These are phyloP conservation scores for Lentinula aciculospora DNA, from an alignment of 768 basidiomycete species.

Conservation along the genomic window DNA sequence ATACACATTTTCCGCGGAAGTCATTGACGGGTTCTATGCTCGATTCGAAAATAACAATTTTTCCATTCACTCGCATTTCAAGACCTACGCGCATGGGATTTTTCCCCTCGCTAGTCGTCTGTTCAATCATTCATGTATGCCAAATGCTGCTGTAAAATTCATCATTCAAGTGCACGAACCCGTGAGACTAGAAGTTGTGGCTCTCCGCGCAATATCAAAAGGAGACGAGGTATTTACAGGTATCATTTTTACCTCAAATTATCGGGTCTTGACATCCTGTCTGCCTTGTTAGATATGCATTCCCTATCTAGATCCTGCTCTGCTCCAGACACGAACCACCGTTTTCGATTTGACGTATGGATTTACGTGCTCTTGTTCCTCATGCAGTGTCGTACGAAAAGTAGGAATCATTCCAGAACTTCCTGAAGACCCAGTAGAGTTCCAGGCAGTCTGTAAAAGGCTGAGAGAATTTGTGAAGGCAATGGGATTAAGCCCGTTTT, in stretches of 20 bases:
- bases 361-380: slow-evolving; percentile 57
- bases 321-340: slow-evolving; percentile 52
- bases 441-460: slow-evolving; percentile 11
- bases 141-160: slow-evolving; percentile 67
- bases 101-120: slow-evolving; percentile 74
- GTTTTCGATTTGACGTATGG: slow-evolving; percentile 61
- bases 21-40: slow-evolving; percentile 34
- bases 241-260: slow-evolving; percentile 3
- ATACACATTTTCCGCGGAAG: slow-evolving; percentile 17
- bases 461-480: slow-evolving; percentile 5
- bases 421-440: slow-evolving; percentile 26
- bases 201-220: slow-evolving; percentile 46
- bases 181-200: slow-evolving; percentile 59
- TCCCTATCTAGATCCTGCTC: slow-evolving; percentile 75
- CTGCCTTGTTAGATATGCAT: slow-evolving; percentile 50
- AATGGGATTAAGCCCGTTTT: slow-evolving; percentile 5
- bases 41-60: slow-evolving; percentile 84
- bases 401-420: slow-evolving; percentile 33
- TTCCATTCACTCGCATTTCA: slow-evolving; percentile 67
- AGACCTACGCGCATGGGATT: slow-evolving; percentile 64
- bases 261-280: not conserved
- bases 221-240: slow-evolving; percentile 57
- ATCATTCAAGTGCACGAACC: slow-evolving; percentile 28
- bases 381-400: slow-evolving; percentile 42
- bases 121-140: slow-evolving; percentile 80